phyloP scores from a whole-genome alignment of 257 asterid genomes.

The Nicotiana noctiflora region DNA sequence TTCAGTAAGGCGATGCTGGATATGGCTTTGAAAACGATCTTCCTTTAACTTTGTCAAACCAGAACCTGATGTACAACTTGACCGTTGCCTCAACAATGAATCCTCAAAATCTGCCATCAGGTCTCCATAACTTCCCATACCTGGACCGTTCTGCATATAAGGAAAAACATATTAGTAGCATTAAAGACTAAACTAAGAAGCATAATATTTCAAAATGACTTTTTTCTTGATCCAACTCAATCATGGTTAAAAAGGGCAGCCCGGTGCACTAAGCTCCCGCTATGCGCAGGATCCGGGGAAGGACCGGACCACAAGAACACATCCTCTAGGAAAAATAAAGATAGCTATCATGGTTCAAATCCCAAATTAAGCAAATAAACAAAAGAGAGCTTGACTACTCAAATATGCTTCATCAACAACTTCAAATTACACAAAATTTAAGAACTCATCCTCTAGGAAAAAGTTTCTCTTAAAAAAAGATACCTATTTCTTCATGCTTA shows the following conservation, averaged over 20 bases:
- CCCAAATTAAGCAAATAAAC: background rate
- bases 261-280: too few relatives aligned
- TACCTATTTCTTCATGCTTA: background rate
- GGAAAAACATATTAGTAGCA: background rate
- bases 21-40: constrained; percentile 50
- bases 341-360: background rate
- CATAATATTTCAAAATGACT: background rate
- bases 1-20: constrained; percentile 65
- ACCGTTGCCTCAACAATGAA: constrained; percentile 60
- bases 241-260: background rate
- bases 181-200: background rate
- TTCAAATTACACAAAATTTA: background rate
- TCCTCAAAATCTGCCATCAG: constrained; percentile 88
- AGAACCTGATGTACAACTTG: constrained; percentile 53
- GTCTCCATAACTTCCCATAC: constrained; percentile 54
- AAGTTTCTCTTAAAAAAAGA: background rate
- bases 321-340: too few relatives aligned
- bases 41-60: constrained; percentile 56
- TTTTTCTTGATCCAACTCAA: background rate
- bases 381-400: background rate
- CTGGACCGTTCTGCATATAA: constrained; percentile 46
- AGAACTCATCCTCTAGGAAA: background rate
- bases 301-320: too few relatives aligned
- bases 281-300: too few relatives aligned
- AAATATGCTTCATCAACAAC: background rate